Evolutionary conservation across 2,329 filamentous ascomycete species (phyloP).

Genomic region (Cladosporium halotolerans): DNA sequence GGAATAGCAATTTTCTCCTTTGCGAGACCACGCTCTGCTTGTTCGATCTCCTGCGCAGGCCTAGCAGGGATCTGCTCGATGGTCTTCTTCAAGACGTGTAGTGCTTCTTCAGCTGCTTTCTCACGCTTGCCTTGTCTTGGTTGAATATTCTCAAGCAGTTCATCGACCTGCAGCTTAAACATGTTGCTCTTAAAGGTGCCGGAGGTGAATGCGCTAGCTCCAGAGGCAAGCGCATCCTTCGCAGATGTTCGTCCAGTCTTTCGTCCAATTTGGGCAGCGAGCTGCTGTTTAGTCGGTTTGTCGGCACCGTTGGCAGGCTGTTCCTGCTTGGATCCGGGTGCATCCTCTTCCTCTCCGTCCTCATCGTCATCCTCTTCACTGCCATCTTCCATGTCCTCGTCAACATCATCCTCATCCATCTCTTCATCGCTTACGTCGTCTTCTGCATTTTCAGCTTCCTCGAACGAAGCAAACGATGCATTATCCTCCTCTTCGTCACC

Average conservation of each 20-base stretch:
- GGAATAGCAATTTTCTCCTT: slow-evolving; percentile 66
- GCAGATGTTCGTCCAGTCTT: slow-evolving; percentile 10
- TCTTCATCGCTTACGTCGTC: slow-evolving; percentile 9
- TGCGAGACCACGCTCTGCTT: slow-evolving; percentile 63
- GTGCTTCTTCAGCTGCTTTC: slow-evolving; percentile 45
- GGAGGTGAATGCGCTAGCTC: slow-evolving; percentile 24
- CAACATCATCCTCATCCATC: slow-evolving; percentile 10
- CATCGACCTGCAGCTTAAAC: slow-evolving; percentile 62
- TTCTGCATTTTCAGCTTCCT: slow-evolving; percentile 6
- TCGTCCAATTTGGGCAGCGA: slow-evolving; percentile 6
- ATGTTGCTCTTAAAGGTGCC: slow-evolving; percentile 60
- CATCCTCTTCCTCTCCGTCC: slow-evolving; percentile 11
- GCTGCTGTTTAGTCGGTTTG: slow-evolving; percentile 3
- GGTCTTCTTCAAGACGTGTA: slow-evolving; percentile 49
- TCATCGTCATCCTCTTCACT: slow-evolving; percentile 10
- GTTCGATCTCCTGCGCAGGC: slow-evolving; percentile 48
- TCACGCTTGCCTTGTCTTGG: slow-evolving; percentile 54
- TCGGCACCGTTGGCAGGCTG: slow-evolving; percentile 10
- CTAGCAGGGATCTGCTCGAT: slow-evolving; percentile 53
- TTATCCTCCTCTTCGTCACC: slow-evolving; percentile 22
- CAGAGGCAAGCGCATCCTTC: slow-evolving; percentile 14
- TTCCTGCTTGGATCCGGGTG: slow-evolving; percentile 10
- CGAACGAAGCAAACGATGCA: slow-evolving; percentile 31
- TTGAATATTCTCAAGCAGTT: slow-evolving; percentile 52
- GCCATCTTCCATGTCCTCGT: slow-evolving; percentile 12